Evolutionary conservation across 1,139 yeast species (phyloP), one percentile per base, ranked within the genome.

Genomic region (Kurtzmaniella quercitrusa): DNA sequence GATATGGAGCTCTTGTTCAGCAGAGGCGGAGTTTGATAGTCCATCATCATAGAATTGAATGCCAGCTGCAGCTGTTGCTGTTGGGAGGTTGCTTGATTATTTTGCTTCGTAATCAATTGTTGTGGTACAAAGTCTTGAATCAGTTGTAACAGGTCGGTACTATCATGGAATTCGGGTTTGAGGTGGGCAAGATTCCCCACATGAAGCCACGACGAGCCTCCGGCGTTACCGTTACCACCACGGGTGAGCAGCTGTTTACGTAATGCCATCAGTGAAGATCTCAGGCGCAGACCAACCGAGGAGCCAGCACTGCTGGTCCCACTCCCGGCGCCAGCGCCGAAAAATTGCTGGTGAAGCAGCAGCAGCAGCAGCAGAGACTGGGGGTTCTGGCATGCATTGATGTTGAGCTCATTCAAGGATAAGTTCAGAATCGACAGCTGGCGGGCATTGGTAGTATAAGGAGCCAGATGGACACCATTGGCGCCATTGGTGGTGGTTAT

Each of bases 61-160:
- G 54, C 55, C 33, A 40, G 19, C 21, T 19, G 40, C 34, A 21
- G 43, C 39, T 18, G 19, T 15, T 19, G 40, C 34, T 23, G 43
- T 40, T 18, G 36, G 25, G 18, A 40, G 34, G 38, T 21, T 10
- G 27, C 49, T 46, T 42, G 43, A 50, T 18, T 34, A 50, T 18
- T 34, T 27, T 21, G 55, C 42, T 72, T 53, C 47, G 63, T 63
- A 23, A 71, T 68, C 37, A 66, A 60, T 10, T 71, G 60, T 45
- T 68, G 75, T 1, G 77, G 75, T 1, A 71, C 77, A 49, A 55
- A 70, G 53, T 72, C 77, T 51, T 66, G 75, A 62, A 70, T 65
- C 42, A 73, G 69, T 50, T 69, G 75, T 48, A 72, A 63, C 2
- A 74, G 68, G 47, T 72, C 78, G 0, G 76, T 63, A 45, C 74